phyloP scores from a whole-genome alignment of 2,329 filamentous ascomycete genomes.

The Cladosporium sp. region DNA sequence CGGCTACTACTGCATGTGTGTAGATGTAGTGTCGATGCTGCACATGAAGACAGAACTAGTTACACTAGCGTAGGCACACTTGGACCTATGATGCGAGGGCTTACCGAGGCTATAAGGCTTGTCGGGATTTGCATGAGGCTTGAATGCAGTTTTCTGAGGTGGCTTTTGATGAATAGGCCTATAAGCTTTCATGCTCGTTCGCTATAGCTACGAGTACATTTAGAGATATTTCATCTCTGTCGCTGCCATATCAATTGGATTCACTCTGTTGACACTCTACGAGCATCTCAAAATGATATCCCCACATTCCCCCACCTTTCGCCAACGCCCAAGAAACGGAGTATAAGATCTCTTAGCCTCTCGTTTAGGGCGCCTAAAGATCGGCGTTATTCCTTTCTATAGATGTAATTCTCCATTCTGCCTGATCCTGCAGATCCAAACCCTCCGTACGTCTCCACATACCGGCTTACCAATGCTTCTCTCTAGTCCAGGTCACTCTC shows the following conservation, averaged over 20 bases:
- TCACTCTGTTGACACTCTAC: too few species aligned
- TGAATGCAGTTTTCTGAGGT: neutral
- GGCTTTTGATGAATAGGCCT: neutral
- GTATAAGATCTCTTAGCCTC: neutral
- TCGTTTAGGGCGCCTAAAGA: neutral
- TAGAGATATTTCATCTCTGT: neutral
- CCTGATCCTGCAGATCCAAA: neutral
- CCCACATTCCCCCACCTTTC: neutral
- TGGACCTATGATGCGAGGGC: neutral
- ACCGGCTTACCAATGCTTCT: neutral
- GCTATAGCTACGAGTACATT: neutral
- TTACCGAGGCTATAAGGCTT: neutral
- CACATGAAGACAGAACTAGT: neutral
- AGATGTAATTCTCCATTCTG: neutral
- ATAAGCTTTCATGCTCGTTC: neutral
- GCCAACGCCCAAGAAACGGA: neutral
- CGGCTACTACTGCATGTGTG: neutral
- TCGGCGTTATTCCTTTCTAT: neutral
- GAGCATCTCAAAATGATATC: neutral
- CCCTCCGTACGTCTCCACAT: neutral
- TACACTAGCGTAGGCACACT: neutral
- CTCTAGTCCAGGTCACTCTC: conserved; percentile 5
- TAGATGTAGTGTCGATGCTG: neutral
- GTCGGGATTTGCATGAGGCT: too few species aligned
- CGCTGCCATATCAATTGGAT: neutral